phyloP scores from a whole-genome alignment of 495 filamentous ascomycete species.

The Xylaria castorea region DNA sequence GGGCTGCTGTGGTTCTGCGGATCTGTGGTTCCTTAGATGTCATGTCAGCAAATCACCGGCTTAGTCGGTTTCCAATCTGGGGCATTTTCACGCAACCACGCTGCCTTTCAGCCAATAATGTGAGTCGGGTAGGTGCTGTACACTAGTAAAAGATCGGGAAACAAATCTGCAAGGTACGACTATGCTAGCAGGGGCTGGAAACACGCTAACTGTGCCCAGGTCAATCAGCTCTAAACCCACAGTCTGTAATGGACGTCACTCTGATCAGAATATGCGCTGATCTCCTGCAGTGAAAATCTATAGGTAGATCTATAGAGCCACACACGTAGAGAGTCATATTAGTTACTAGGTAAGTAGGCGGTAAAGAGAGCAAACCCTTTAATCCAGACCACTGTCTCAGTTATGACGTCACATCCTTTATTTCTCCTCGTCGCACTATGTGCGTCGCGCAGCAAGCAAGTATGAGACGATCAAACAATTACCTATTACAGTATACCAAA shows the following conservation, averaged over 20 bases:
- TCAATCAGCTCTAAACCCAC: slow-evolving; percentile 16
- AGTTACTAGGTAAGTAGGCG: neutral
- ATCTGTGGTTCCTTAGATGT: neutral
- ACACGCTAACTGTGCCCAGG: slow-evolving; percentile 36
- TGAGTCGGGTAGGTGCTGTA: slow-evolving; percentile 1
- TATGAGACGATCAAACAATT: neutral
- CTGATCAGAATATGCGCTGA: neutral
- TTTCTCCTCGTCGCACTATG: neutral
- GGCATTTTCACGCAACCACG: slow-evolving; percentile 11
- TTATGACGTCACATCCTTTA: slow-evolving; percentile 11
- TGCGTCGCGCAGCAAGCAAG: neutral
- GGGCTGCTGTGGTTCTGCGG: slow-evolving; percentile 14
- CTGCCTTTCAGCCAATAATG: slow-evolving; percentile 27
- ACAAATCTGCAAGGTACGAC: slow-evolving; percentile 49
- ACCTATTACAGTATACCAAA: neutral
- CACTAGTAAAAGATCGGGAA: slow-evolving; percentile 27
- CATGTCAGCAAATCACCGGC: slow-evolving; percentile 14
- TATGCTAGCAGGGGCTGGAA: slow-evolving; percentile 43
- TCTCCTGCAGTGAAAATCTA: slow-evolving; percentile 16
- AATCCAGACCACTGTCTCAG: neutral
- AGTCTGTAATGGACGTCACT: neutral
- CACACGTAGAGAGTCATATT: neutral
- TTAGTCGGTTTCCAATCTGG: slow-evolving; percentile 19
- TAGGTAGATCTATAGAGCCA: slow-evolving; percentile 9
- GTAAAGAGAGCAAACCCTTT: neutral